Percentiles rank a stretch among this genome's conserved stretches.
These are phyloP conservation scores for Tolypocladium endophyticum DNA, from an alignment of 2,329 filamentous ascomycete species.

Conservation along the genomic window DNA sequence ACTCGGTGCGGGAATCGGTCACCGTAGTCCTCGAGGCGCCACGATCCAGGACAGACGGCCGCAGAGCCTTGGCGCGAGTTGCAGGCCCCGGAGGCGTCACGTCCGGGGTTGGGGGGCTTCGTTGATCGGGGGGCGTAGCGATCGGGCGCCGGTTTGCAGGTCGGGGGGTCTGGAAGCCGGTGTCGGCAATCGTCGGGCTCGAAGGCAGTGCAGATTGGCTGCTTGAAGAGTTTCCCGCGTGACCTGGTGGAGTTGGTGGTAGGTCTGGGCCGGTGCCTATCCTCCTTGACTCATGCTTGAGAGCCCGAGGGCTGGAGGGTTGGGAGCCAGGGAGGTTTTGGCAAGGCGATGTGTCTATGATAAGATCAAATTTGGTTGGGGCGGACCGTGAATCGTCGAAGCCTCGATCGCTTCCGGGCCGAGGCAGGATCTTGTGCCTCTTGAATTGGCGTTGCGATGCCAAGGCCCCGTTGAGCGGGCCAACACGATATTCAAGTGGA, in stretches of 20 bases:
- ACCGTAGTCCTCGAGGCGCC: conserved; percentile 42
- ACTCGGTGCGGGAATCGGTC: conserved; percentile 53
- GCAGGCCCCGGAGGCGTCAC: conserved; percentile 55
- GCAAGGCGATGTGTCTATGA: conserved; percentile 16
- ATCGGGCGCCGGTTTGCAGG: conserved; percentile 29
- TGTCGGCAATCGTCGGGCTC: conserved; percentile 28
- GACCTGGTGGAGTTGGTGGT: conserved; percentile 53
- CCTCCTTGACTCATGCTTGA: conserved; percentile 30
- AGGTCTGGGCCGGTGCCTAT: conserved; percentile 36
- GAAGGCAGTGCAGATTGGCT: conserved; percentile 33
- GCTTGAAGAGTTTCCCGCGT: conserved; percentile 47
- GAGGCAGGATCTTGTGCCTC: conserved; percentile 34
- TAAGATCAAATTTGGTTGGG: conserved; percentile 12
- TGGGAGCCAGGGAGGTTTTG: conserved; percentile 17
- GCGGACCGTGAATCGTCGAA: conserved; percentile 13
- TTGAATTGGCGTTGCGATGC: conserved; percentile 29
- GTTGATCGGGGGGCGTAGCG: conserved; percentile 53
- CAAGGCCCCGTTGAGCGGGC: conserved; percentile 14
- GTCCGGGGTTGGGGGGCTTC: conserved; percentile 64
- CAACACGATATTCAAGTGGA: conserved; percentile 16
- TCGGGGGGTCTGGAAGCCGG: conserved; percentile 25
- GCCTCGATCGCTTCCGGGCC: conserved; percentile 16
- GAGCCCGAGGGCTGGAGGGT: conserved; percentile 25
- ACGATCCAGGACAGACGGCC: conserved; percentile 37
- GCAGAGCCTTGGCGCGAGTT: conserved; percentile 31